Percentiles rank a stretch among this genome's conserved stretches.
These are phyloP conservation scores for Schrenkiella parvula DNA, from an alignment of 345 rosid genomes.

Conservation along the genomic window DNA sequence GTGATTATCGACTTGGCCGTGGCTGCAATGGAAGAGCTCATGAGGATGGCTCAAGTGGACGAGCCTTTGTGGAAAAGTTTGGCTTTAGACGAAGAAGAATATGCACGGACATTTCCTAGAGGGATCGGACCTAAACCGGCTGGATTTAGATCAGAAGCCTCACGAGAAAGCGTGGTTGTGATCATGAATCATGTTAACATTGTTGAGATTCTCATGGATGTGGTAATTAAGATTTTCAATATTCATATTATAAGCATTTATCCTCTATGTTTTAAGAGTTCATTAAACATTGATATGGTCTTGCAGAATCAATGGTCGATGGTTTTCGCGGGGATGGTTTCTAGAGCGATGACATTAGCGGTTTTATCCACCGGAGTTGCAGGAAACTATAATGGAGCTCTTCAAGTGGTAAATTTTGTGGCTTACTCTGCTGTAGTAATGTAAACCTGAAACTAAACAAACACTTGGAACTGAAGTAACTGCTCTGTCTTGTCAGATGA, in stretches of 20 bases:
- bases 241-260: background rate
- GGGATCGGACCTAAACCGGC: slow-evolving; percentile 71
- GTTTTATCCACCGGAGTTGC: slow-evolving; percentile 86
- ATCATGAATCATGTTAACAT: slow-evolving; percentile 85
- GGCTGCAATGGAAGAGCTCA: slow-evolving; percentile 89
- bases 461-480: background rate
- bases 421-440: background rate
- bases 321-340: slow-evolving; percentile 76
- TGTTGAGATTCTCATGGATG: slow-evolving; percentile 92
- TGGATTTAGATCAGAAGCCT: slow-evolving; percentile 75
- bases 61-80: slow-evolving; percentile 66
- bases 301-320: slow-evolving; percentile 80
- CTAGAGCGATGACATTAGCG: slow-evolving; percentile 74
- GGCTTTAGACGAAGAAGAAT: slow-evolving; percentile 67
- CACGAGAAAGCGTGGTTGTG: slow-evolving; percentile 70
- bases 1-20: slow-evolving; percentile 82
- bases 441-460: background rate
- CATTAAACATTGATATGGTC: background rate
- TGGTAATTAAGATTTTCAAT: slow-evolving; percentile 35
- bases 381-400: slow-evolving; percentile 84
- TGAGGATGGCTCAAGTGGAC: slow-evolving; percentile 78
- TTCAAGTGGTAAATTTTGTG: slow-evolving; percentile 63
- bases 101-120: slow-evolving; percentile 58
- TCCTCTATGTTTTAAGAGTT: background rate
- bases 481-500: slow-evolving; percentile 51